Base-by-base conservation (phyloP, 345 rosid genomes). In the Punica granatum region DNA sequence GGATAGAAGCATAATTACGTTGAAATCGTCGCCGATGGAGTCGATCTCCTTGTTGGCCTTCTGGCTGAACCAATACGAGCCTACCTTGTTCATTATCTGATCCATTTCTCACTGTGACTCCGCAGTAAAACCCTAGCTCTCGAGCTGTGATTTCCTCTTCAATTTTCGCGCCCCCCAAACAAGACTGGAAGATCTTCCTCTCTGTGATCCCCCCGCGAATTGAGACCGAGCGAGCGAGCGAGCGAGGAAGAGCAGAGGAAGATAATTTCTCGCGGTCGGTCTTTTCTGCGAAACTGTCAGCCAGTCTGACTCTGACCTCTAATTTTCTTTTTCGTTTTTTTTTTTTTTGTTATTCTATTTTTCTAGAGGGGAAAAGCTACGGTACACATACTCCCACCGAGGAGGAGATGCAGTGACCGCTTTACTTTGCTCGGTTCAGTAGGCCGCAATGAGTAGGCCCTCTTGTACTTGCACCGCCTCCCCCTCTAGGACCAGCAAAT, bases 11-110 rank as follows among this genome's bases (percentile, higher is more conserved):
- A 32, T 36, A 70, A 43, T 39, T 82, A 93, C 96, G 61, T 74
- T 88, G 75, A 94, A 70, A 60, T 94, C 97, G 65, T 91, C 89
- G 63, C 97, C 96, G 63, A 94, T 85, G 63, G 99, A 91, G 75
- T 68, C 77, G 70, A 94, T 33, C 84, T 88, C 92, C 84, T 85
- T 94, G 90, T 70, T 84, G 60, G 97, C 95, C 68, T 58, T 86
- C 74, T 77, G 65, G 36, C 92, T 83, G 15, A 91, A 46, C 99
- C 97, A 89, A 73, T 83, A 91, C 12, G 96, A 88, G 4, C 99
- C 98, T 3, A 91, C 89, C 79, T 89, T 94, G 92, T 82, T 89
- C 75, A 94, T 1, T 35, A 94, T 75, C 80, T 88, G 90, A 89
- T 94, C 99, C 99, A 94, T 89, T 12, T 53, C 63, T 0, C 41